These are phyloP conservation scores for Clathrospora elynae DNA, from an alignment of 2,329 filamentous ascomycete species.

Conservation along the genomic window DNA sequence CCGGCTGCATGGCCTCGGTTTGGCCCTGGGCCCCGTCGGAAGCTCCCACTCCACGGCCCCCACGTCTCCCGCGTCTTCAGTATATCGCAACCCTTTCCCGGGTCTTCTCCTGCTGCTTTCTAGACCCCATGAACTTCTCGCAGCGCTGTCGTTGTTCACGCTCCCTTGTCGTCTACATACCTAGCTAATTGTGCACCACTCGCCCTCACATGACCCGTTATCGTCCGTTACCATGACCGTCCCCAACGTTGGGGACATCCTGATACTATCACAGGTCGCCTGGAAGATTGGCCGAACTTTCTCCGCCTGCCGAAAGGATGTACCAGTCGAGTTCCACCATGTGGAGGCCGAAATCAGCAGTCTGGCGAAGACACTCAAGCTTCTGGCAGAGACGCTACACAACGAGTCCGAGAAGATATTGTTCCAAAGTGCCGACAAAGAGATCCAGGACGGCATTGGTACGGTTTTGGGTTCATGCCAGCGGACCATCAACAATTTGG, in stretches of 20 bases:
- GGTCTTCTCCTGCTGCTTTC: slow-evolving; percentile 8
- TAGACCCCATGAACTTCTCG: slow-evolving; percentile 3
- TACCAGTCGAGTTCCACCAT: slow-evolving; percentile 50
- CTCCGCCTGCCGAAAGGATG: slow-evolving; percentile 47
- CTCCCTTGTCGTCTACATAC: slow-evolving; percentile 1
- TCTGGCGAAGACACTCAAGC: slow-evolving; percentile 51
- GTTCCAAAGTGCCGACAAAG: slow-evolving; percentile 43
- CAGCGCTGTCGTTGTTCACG: background rate
- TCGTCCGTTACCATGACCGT: slow-evolving; percentile 33
- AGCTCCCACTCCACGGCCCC: slow-evolving; percentile 24
- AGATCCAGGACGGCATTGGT: slow-evolving; percentile 46
- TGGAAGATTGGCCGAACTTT: slow-evolving; percentile 55
- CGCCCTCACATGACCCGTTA: slow-evolving; percentile 15
- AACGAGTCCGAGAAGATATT: slow-evolving; percentile 43
- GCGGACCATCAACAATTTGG: slow-evolving; percentile 50
- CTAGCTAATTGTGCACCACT: slow-evolving; percentile 1
- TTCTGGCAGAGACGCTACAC: slow-evolving; percentile 54
- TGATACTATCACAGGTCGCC: slow-evolving; percentile 54
- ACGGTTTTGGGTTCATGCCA: slow-evolving; percentile 49
- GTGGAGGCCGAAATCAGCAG: slow-evolving; percentile 51
- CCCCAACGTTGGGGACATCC: slow-evolving; percentile 51
- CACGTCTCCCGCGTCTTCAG: slow-evolving; percentile 23
- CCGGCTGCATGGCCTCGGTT: slow-evolving; percentile 32
- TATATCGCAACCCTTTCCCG: slow-evolving; percentile 32
- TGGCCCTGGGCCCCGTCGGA: slow-evolving; percentile 16